Evolutionary conservation across 164 flowering plant species (phyloP).

Genomic region (Vitis labrusca): DNA sequence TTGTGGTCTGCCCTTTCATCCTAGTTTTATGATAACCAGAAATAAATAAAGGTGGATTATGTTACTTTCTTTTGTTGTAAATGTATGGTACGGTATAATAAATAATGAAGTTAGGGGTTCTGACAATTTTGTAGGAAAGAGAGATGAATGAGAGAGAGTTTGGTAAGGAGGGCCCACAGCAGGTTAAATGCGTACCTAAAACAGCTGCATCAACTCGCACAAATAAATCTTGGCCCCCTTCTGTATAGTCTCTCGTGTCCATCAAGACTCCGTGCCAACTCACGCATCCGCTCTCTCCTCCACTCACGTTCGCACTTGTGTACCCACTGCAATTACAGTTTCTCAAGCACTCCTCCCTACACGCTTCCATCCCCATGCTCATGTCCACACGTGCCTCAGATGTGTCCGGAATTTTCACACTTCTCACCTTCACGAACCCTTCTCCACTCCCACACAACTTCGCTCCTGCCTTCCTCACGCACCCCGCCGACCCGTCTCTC

Average conservation of each 20-base stretch:
- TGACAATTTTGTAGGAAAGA: too few species aligned
- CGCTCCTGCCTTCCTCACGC: constrained; percentile 19
- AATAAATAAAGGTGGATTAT: too few species aligned
- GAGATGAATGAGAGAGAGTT: too few species aligned
- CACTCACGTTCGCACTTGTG: constrained; percentile 14
- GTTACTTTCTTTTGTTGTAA: too few species aligned
- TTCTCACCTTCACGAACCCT: constrained; percentile 35
- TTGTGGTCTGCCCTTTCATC: too few species aligned
- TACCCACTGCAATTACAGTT: constrained; percentile 51
- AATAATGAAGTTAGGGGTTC: too few species aligned
- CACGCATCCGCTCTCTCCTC: constrained; percentile 35
- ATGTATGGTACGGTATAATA: too few species aligned
- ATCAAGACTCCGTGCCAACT: constrained; percentile 24
- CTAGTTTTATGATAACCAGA: too few species aligned
- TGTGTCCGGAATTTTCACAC: constrained; percentile 41
- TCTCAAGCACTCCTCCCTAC: constrained; percentile 31
- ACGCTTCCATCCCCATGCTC: constrained; percentile 24
- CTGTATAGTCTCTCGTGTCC: constrained; percentile 18
- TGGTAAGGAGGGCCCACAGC: too few species aligned
- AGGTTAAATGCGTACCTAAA: constrained; percentile 21
- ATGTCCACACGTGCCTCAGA: constrained; percentile 12
- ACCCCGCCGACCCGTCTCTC: constrained; percentile 44
- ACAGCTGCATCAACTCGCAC: constrained; percentile 33
- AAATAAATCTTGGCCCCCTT: constrained; percentile 27
- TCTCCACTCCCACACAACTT: constrained; percentile 27